These are phyloP conservation scores for Metschnikowia matae DNA, from an alignment of 805 yeast species.

Conservation along the genomic window DNA sequence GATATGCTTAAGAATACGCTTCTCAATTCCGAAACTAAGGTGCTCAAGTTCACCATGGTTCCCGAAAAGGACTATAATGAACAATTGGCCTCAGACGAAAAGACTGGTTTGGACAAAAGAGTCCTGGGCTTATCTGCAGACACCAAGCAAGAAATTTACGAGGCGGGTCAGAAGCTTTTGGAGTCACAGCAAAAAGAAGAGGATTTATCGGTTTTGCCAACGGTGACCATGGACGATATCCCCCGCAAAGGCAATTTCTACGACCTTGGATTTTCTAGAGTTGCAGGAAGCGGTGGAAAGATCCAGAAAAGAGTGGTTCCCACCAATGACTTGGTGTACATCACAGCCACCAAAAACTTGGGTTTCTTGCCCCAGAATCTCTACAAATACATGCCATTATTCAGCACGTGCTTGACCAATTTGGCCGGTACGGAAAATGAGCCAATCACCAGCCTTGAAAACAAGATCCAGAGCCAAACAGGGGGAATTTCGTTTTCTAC, in stretches of 20 bases:
- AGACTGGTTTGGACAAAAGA: conserved; percentile 42
- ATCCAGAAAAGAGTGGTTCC: conserved; percentile 52
- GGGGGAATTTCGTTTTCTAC: conserved; percentile 77
- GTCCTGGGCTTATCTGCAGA: conserved; percentile 43
- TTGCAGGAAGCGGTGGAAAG: conserved; percentile 28
- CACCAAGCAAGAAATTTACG: conserved; percentile 55
- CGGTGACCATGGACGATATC: conserved; percentile 71
- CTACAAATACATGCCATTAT: conserved; percentile 70
- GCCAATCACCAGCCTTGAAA: conserved; percentile 77
- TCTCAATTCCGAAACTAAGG: conserved; percentile 43
- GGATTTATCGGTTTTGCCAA: conserved; percentile 76
- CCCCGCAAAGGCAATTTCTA: conserved; percentile 47
- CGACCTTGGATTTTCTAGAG: conserved; percentile 24
- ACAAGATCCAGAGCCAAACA: conserved; percentile 73
- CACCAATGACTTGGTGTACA: conserved; percentile 79
- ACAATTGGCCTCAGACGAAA: conserved; percentile 53
- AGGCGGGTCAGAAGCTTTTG: conserved; percentile 57
- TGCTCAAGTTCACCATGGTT: conserved; percentile 69
- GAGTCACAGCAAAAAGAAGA: conserved; percentile 64
- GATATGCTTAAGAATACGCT: conserved; percentile 53
- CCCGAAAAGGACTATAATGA: conserved; percentile 60
- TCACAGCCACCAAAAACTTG: conserved; percentile 62
- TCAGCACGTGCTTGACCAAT: conserved; percentile 73
- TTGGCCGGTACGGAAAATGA: conserved; percentile 72
- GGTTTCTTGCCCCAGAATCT: conserved; percentile 56